Base-by-base conservation (phyloP, 768 basidiomycete species). In the Mycena filopes region DNA sequence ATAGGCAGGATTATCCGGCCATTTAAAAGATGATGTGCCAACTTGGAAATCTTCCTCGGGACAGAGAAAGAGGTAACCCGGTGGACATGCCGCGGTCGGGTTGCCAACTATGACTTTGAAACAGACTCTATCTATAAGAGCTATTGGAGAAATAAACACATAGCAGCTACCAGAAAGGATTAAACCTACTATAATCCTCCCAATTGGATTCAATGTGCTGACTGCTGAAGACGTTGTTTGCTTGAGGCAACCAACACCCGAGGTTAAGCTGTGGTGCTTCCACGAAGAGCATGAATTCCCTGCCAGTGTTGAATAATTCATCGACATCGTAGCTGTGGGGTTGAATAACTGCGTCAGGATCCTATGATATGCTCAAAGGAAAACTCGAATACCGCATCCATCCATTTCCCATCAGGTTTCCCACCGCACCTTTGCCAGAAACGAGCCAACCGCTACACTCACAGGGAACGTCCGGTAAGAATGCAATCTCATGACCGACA, bases 1-100 rank as follows among this genome's bases (percentile, higher is more conserved):
- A 26, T 45, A 61, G 1, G 42, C 26, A 4, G 42, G 41, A 23
- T 29, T 45, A 11, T 23, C 26, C 13, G 50, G 42, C 41, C 41
- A 51, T 25, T 42, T 29, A 31, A 36, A 43, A 9, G 50, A 45
- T 9, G 31, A 23, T 25, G 42, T 3, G 1, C 50, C 60, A 2
- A 8, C 15, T 36, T 36, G 50, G 1, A 54, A 20, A 9, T 45
- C 41, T 16, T 33, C 7, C 2, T 4, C 2, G 3, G 60, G 60
- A 23, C 60, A 61, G 28, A 45, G 28, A 28, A 62, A 62, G 20
- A 57, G 45, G 23, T 23, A 57, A 13, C 42, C 55, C 4, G 21
- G 21, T 0, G 56, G 56, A 28, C n/a, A n/a, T n/a, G n/a, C n/a
- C n/a, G 4, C 31, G 15, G 28, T 21, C 12, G 20, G 4, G 15